A percentile compares a stretch with the other conserved stretches of the same genome.
phyloP scores from a whole-genome alignment of 106 monocot species.

The Dioscorea zingiberensis region DNA sequence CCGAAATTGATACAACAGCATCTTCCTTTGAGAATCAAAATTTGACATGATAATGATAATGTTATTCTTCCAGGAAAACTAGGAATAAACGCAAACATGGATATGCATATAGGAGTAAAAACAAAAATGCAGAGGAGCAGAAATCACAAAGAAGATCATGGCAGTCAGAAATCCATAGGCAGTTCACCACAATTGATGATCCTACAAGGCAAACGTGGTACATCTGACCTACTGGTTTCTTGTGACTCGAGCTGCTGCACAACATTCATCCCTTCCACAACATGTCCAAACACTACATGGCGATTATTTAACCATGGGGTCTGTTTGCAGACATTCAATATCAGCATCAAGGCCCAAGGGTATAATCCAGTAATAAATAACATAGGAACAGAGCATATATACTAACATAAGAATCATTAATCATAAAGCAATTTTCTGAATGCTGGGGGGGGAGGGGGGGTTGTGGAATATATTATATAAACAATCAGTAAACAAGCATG shows the following conservation, averaged over 20 bases:
- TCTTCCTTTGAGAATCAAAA: too few species aligned
- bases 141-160: too few species aligned
- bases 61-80: too few species aligned
- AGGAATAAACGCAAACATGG: too few species aligned
- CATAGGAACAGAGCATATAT: neutral
- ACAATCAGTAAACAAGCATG: neutral
- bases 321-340: constrained; percentile 21
- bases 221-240: constrained; percentile 70
- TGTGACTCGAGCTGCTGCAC: constrained; percentile 63
- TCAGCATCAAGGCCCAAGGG: neutral
- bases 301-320: constrained; percentile 83
- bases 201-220: constrained; percentile 54
- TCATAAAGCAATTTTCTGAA: too few species aligned
- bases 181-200: constrained; percentile 80
- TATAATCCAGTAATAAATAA: neutral
- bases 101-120: too few species aligned
- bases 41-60: too few species aligned
- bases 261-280: constrained; percentile 80
- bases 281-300: constrained; percentile 85
- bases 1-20: too few species aligned
- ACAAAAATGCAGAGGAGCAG: too few species aligned
- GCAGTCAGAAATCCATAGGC: constrained; percentile 29
- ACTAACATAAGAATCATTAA: neutral
- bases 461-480: neutral
- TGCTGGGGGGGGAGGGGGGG: too few species aligned